Conservation (phyloP, 352 stramenopile species). For the Phytophthora sansomeana region DNA sequence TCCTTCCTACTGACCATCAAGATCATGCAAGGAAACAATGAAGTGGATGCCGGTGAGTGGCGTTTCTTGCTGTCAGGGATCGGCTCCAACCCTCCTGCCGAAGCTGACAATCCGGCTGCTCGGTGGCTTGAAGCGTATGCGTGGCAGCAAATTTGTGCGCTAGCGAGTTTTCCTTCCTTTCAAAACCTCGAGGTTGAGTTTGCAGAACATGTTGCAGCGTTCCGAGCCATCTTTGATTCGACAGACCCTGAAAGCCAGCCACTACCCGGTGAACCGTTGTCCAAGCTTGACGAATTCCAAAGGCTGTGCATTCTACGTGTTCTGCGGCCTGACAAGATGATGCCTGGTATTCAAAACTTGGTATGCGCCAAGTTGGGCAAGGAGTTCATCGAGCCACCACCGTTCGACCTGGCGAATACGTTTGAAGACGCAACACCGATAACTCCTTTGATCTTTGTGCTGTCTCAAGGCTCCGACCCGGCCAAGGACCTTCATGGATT, state of each 20-base stretch:
- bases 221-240: constrained; percentile 83
- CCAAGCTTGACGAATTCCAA: constrained; percentile 84
- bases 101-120: constrained; percentile 37
- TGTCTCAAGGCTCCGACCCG: constrained; percentile 94
- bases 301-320: constrained; percentile 82
- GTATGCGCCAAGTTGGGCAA: constrained; percentile 89
- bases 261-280: constrained; percentile 65
- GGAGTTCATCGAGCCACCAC: constrained; percentile 93
- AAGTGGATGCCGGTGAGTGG: constrained; percentile 88
- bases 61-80: constrained; percentile 92
- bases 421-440: constrained; percentile 90
- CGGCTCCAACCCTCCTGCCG: constrained; percentile 27
- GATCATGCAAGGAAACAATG: constrained; percentile 88
- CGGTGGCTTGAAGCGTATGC: constrained; percentile 74
- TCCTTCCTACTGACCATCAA: constrained; percentile 92
- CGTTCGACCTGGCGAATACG: constrained; percentile 93
- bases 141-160: constrained; percentile 66
- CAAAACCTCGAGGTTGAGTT: constrained; percentile 50
- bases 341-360: constrained; percentile 91
- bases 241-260: constrained; percentile 84
- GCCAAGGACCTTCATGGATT: constrained; percentile 94
- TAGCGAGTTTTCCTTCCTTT: constrained; percentile 45
- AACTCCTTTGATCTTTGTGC: constrained; percentile 94
- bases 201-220: constrained; percentile 48
- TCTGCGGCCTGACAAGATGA: constrained; percentile 88